phyloP scores from a whole-genome alignment of 306 rosid species.

The Oemleria cerasiformis region DNA sequence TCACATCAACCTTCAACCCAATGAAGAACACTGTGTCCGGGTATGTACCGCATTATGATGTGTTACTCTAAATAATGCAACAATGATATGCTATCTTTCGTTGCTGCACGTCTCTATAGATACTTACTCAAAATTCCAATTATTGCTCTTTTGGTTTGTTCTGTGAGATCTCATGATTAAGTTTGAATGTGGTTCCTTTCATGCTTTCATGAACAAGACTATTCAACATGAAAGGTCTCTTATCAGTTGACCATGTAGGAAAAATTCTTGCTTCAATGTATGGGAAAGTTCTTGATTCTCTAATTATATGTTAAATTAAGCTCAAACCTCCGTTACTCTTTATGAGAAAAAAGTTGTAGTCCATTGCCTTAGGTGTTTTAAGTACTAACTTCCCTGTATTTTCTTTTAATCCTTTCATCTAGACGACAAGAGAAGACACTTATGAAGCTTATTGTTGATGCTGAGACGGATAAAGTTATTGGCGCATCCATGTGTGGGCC shows the following conservation, averaged over 20 bases:
- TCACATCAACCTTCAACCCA: constrained; percentile 86
- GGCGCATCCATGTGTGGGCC: constrained; percentile 98
- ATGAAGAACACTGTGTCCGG: constrained; percentile 97
- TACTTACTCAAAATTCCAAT: neutral
- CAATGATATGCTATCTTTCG: neutral
- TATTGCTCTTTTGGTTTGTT: neutral
- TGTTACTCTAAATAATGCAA: constrained; percentile 15
- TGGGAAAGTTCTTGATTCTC: neutral
- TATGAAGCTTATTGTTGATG: constrained; percentile 94
- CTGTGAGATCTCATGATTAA: neutral
- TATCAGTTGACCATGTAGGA: neutral
- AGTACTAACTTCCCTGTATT: constrained; percentile 1
- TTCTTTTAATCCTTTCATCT: constrained; percentile 21
- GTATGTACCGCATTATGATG: constrained; percentile 42
- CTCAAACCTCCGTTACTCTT: neutral
- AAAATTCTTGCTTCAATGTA: neutral
- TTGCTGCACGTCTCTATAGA: neutral
- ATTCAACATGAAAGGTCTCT: neutral
- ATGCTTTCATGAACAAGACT: neutral
- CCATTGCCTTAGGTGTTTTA: constrained; percentile 2
- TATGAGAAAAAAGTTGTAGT: neutral
- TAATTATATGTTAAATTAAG: neutral
- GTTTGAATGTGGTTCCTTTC: neutral
- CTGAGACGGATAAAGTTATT: constrained; percentile 74
- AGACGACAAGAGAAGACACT: constrained; percentile 95